Evolutionary conservation across 192 early-diverging fungal species (phyloP), one percentile per base, ranked within the genome.

Genomic region (Coemansia sp.): DNA sequence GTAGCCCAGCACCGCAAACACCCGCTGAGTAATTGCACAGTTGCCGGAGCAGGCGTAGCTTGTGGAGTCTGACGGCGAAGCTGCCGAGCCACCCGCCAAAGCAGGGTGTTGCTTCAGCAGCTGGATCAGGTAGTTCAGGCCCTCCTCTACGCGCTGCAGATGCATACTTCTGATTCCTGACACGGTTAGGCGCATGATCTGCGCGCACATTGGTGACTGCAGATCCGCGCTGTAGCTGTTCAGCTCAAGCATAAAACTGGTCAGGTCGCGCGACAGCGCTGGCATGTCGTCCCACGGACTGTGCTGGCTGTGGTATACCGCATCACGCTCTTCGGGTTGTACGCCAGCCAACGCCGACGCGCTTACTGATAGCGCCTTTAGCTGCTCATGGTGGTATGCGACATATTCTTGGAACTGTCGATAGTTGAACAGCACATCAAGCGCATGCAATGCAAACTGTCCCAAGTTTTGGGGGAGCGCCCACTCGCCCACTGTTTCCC

Each of bases 231-330:
- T 30, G 15, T 26, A 34, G n/a, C 26, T 26, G 30, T 47, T 54
- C 15, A 72, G 36, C 42, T 57, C 43, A 10, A 72, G 58, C 63
- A 72, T 60, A 58, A 65, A 61, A 23, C 62, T 41, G 4, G 30
- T 35, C 42, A 72, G 20, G 15, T 21, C 38, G 35, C 50, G 58
- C 10, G 56, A 10, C 29, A 72, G 43, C 10, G 28, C 53, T 11
- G 70, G 62, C 25, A 54, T 65, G 20, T 65, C 63, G 35, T 72
- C 70, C 70, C 70, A 72, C 2, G 70, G 70, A 50, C 70, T 72
- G 45, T 72, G 62, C 30, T 64, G 70, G 62, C 70, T 64, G 15
- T 58, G 58, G 38, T 72, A 72, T 15, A 56, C 63, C 4, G 23
- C 22, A 6, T 23, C 43, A 32, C 54, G 63, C 32, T 65, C 70